Evolutionary conservation across 345 rosid genomes (phyloP), one percentile per base, ranked within the genome.

Genomic region (Toxicodendron radicans): DNA sequence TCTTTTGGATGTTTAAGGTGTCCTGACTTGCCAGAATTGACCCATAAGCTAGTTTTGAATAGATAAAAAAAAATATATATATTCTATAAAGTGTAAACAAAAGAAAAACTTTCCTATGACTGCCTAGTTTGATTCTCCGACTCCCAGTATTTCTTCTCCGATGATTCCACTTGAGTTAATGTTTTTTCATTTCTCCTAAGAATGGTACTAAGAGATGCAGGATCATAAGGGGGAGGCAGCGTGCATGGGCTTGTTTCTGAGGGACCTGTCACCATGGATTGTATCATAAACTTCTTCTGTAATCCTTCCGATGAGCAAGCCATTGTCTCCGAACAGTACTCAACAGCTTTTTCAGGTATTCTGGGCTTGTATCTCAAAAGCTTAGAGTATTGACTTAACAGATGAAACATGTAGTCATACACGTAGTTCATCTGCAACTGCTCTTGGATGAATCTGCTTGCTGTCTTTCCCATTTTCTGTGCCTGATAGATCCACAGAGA

Each of bases 401-500:
- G 90, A 85, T 90, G 97, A 74, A 83, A 86, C 93, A 92, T 89
- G 87, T 92, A 92, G 64, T 92, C 91, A 62, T 92, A 90, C 17
- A 90, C 93, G 2, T 78, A 80, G 45, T 90, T 93, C 82, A 90
- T 85, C 81, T 81, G 86, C 86, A 90, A 74, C 2, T 87, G 88
- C 66, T 85, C 78, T 70, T 77, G 84, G 5, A 86, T 71, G 78
- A 87, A 90, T 23, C 64, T 62, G 67, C 92, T 90, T 0, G 87
- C 92, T 0, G 85, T 80, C 76, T 79, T 89, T 23, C 95, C 97
- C 11, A 92, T 84, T 16, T 74, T 88, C 38, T 83, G 83, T 2
- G 96, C 96, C 97, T 92, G 79, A 66, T 10, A n/a, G 70, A 74
- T 54, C 33, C 63, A 64, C 10, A 2, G 10, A 32, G 21, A 54